Evolutionary conservation across 306 rosid species (phyloP).

Genomic region (Trichosanthes cucumerina): DNA sequence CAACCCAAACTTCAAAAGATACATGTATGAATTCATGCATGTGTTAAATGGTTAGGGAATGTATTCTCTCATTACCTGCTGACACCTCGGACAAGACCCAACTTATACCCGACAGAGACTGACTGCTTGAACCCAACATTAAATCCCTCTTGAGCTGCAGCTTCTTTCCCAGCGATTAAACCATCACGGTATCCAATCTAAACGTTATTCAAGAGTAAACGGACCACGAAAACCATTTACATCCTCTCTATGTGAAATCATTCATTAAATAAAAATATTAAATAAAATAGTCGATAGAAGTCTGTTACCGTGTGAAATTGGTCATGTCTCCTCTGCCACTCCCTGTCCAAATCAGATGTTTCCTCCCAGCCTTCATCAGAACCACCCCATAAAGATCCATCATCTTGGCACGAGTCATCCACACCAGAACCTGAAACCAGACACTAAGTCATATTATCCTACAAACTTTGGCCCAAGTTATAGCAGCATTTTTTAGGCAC

Average conservation of each 20-base stretch:
- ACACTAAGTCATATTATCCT: background rate
- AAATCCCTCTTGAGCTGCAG: conserved; percentile 78
- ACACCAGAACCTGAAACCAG: conserved; percentile 32
- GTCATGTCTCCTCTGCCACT: conserved; percentile 62
- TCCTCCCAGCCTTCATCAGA: conserved; percentile 38
- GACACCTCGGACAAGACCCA: conserved; percentile 83
- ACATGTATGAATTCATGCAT: background rate
- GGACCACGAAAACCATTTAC: background rate
- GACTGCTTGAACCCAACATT: conserved; percentile 72
- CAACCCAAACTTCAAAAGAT: background rate
- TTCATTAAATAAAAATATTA: background rate
- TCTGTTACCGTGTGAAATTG: conserved; percentile 52
- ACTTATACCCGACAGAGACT: conserved; percentile 43
- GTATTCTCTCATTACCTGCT: conserved; percentile 38
- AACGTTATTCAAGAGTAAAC: background rate
- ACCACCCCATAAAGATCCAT: conserved; percentile 23
- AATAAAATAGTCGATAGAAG: background rate
- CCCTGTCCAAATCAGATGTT: conserved; percentile 46
- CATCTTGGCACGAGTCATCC: conserved; percentile 26
- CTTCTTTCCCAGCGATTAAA: conserved; percentile 64
- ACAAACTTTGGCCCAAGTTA: background rate
- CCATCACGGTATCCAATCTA: conserved; percentile 89
- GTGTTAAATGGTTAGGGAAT: background rate
- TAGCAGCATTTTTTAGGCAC: background rate
- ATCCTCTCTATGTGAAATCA: background rate